Conservation (phyloP, 495 filamentous ascomycete species). For the Penicillium samsonianum region DNA sequence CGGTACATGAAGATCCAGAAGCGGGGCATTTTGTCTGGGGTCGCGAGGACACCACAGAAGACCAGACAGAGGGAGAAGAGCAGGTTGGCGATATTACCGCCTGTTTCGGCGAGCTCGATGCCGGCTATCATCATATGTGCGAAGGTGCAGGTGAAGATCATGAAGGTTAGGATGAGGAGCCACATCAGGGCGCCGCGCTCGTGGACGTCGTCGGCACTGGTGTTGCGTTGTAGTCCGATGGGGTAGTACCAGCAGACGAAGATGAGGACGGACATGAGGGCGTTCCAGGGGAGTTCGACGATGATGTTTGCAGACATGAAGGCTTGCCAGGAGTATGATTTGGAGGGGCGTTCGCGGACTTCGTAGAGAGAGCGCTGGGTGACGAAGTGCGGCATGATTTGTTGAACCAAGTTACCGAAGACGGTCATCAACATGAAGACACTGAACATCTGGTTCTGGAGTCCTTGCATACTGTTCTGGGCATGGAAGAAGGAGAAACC, state of each 20-base stretch:
- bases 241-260: conserved; percentile 71
- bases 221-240: conserved; percentile 62
- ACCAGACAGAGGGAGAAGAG: conserved; percentile 62
- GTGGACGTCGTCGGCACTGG: conserved; percentile 44
- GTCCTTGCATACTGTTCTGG: conserved; percentile 70
- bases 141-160: conserved; percentile 63
- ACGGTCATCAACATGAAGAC: conserved; percentile 88
- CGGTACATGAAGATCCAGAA: conserved; percentile 90
- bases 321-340: conserved; percentile 73
- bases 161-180: conserved; percentile 56
- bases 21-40: conserved; percentile 57
- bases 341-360: conserved; percentile 69
- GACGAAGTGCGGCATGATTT: conserved; percentile 74
- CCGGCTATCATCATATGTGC: conserved; percentile 66
- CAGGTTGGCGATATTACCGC: conserved; percentile 61
- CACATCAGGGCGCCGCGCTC: conserved; percentile 61
- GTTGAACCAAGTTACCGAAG: conserved; percentile 77
- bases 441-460: conserved; percentile 89
- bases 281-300: conserved; percentile 73
- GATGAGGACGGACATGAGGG: conserved; percentile 63
- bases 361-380: conserved; percentile 68
- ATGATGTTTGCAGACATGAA: conserved; percentile 71
- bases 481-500: conserved; percentile 89
- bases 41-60: conserved; percentile 69
- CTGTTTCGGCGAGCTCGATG: conserved; percentile 62